These are phyloP conservation scores for Podospora fimiseda DNA, from an alignment of 495 filamentous ascomycete genomes.

Conservation along the genomic window DNA sequence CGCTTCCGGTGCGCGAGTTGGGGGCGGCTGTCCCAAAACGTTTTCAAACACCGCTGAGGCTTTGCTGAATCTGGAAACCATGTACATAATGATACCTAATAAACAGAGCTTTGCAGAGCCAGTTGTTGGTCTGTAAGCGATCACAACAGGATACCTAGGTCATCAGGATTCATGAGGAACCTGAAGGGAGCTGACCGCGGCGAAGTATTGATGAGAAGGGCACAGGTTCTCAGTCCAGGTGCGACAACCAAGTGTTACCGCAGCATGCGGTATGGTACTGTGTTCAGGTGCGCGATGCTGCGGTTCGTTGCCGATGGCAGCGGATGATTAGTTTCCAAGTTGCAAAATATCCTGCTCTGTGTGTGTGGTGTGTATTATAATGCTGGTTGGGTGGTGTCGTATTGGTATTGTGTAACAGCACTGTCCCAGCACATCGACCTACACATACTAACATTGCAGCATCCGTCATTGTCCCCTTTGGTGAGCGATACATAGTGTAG, in stretches of 20 bases:
- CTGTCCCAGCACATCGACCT: too few relatives aligned
- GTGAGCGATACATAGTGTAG: too few relatives aligned
- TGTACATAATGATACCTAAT: too few relatives aligned
- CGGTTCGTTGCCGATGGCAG: background rate
- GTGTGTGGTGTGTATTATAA: background rate
- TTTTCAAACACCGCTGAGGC: background rate
- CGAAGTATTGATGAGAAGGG: too few relatives aligned
- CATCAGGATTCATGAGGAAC: too few relatives aligned
- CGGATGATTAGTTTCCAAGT: background rate
- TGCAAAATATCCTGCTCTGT: background rate
- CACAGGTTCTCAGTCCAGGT: too few relatives aligned
- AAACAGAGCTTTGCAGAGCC: too few relatives aligned
- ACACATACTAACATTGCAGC: background rate
- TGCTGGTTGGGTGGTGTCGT: background rate
- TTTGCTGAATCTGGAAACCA: background rate
- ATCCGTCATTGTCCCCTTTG: background rate
- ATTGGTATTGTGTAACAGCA: background rate
- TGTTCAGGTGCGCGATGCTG: background rate
- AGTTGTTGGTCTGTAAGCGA: too few relatives aligned
- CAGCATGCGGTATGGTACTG: too few relatives aligned
- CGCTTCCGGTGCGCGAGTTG: conserved; percentile 1
- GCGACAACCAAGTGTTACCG: too few relatives aligned
- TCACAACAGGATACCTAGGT: too few relatives aligned
- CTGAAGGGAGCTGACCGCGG: background rate
- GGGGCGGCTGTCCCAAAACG: background rate